Percentiles rank a stretch among this genome's conserved stretches.
These are phyloP conservation scores for Dactylellina sp. DNA, from an alignment of 2,329 filamentous ascomycete species.

Conservation along the genomic window DNA sequence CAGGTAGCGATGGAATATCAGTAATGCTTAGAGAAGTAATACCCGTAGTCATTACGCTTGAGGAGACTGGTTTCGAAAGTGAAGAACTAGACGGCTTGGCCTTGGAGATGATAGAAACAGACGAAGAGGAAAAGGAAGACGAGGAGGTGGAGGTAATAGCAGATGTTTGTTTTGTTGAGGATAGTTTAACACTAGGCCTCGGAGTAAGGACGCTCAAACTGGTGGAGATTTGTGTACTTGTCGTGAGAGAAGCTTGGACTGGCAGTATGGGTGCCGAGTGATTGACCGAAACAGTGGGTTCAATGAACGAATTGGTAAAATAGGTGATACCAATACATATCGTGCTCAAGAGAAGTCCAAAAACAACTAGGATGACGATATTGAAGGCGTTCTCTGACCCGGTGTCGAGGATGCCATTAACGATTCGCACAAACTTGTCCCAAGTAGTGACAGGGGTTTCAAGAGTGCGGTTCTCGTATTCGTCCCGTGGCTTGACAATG, in stretches of 20 bases:
- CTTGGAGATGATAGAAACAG: slow-evolving; percentile 5
- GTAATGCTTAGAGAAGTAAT: slow-evolving; percentile 47
- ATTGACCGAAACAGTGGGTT: background rate
- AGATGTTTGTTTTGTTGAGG: slow-evolving; percentile 32
- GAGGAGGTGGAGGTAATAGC: background rate
- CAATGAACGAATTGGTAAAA: slow-evolving; percentile 15
- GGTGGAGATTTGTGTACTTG: slow-evolving; percentile 14
- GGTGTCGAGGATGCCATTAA: slow-evolving; percentile 27
- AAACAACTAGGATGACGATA: background rate
- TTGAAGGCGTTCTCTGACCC: slow-evolving; percentile 12
- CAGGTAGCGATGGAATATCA: slow-evolving; percentile 46
- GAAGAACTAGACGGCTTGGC: slow-evolving; percentile 12
- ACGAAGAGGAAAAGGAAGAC: slow-evolving; percentile 20
- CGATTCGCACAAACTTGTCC: slow-evolving; percentile 23
- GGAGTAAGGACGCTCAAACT: slow-evolving; percentile 28
- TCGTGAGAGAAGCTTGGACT: slow-evolving; percentile 16
- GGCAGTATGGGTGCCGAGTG: slow-evolving; percentile 1
- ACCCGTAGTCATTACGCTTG: slow-evolving; percentile 48
- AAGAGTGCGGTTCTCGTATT: slow-evolving; percentile 19
- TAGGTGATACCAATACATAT: slow-evolving; percentile 35
- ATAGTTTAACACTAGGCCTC: slow-evolving; percentile 31
- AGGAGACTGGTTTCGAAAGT: slow-evolving; percentile 20
- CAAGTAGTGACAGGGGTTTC: slow-evolving; percentile 14
- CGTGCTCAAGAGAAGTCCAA: slow-evolving; percentile 26
- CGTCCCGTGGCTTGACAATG: slow-evolving; percentile 60